Conservation (phyloP, 2,329 filamentous ascomycete genomes). For the Colletotrichum incanum region DNA sequence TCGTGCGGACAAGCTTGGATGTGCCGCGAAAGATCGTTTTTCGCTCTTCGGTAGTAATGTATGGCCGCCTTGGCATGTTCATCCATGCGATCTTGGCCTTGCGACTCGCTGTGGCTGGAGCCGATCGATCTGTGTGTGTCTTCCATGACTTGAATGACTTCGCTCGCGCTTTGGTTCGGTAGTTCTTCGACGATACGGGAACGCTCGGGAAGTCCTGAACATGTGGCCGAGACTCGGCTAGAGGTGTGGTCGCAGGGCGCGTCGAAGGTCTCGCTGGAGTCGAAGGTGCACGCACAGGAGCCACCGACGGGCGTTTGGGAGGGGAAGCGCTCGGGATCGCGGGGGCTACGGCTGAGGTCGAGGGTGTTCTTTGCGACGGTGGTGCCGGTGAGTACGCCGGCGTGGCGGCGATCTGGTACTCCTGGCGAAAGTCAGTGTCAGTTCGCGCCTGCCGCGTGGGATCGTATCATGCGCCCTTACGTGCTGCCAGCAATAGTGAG, state of each 20-base stretch:
- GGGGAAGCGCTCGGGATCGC: background rate
- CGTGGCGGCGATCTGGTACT: background rate
- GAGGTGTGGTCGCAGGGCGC: background rate
- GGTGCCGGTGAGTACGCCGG: background rate
- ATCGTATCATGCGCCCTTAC: conserved; percentile 1
- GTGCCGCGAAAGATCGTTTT: conserved; percentile 42
- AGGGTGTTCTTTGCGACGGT: background rate
- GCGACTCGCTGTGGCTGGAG: background rate
- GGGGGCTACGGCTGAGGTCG: background rate
- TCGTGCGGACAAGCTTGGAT: conserved; percentile 37
- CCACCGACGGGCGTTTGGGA: background rate
- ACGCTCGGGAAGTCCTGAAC: background rate
- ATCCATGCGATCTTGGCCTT: conserved; percentile 35
- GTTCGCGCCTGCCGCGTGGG: conserved; percentile 2
- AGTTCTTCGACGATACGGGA: conserved; percentile 26
- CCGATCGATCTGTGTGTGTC: background rate
- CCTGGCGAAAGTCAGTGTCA: conserved; percentile 12
- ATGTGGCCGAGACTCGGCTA: background rate
- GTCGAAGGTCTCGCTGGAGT: conserved; percentile 2
- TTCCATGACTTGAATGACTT: conserved; percentile 45
- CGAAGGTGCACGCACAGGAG: background rate
- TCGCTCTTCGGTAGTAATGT: conserved; percentile 44
- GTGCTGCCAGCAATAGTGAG: conserved; percentile 3
- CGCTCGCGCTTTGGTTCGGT: conserved; percentile 43
- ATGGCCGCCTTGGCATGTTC: conserved; percentile 46